These are phyloP conservation scores for Penicillium concentricum DNA, from an alignment of 2,329 filamentous ascomycete species.

Conservation along the genomic window DNA sequence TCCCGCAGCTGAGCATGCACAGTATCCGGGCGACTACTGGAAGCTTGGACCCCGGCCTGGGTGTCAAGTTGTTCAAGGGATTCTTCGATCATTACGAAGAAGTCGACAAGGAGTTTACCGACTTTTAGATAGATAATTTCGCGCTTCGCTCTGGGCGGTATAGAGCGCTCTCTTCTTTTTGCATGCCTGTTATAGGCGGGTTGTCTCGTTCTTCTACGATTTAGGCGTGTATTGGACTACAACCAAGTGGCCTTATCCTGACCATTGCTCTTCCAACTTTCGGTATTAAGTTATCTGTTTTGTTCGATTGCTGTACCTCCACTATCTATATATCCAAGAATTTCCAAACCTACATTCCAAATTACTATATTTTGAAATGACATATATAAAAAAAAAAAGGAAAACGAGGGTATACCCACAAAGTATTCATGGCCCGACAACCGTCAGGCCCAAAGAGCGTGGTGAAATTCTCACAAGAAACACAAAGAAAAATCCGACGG, in stretches of 20 bases:
- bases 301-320: background rate
- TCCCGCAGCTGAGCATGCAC: slow-evolving; percentile 94
- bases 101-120: slow-evolving; percentile 74
- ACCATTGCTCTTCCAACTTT: background rate
- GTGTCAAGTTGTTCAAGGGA: slow-evolving; percentile 82
- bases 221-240: background rate
- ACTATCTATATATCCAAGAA: slow-evolving; percentile 11
- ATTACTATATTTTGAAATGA: background rate
- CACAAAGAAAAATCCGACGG: background rate
- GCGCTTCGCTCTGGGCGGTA: background rate
- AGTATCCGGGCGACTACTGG: slow-evolving; percentile 87
- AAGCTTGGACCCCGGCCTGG: slow-evolving; percentile 78
- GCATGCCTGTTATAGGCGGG: background rate
- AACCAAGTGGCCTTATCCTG: background rate
- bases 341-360: background rate
- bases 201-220: background rate
- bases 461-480: background rate
- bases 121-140: slow-evolving; percentile 25
- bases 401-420: background rate
- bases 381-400: background rate
- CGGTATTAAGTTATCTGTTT: background rate
- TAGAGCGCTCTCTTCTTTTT: background rate
- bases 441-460: background rate
- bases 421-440: background rate
- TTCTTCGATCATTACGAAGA: slow-evolving; percentile 84